phyloP scores from a whole-genome alignment of 331 rosid genomes.

The Malus hybrid region DNA sequence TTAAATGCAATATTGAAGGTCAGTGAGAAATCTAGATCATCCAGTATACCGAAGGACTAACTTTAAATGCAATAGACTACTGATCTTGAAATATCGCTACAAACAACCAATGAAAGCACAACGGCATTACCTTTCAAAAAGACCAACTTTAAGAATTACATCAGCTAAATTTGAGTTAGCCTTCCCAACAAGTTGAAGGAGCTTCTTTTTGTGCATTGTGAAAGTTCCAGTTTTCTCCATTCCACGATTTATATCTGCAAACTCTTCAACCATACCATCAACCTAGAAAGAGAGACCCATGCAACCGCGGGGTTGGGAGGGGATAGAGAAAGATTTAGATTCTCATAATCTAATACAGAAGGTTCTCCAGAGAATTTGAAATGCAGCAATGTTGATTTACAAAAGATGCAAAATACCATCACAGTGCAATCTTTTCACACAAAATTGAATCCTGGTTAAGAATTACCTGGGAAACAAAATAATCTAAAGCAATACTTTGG shows the following conservation, averaged over 20 bases:
- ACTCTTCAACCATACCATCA: slow-evolving; percentile 90
- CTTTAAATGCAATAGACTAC: neutral
- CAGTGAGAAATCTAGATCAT: neutral
- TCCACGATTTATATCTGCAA: slow-evolving; percentile 85
- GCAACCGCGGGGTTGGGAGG: neutral
- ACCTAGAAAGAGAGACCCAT: slow-evolving; percentile 38
- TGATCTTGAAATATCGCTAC: neutral
- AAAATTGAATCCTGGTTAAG: neutral
- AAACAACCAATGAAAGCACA: neutral
- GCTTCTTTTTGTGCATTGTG: slow-evolving; percentile 95
- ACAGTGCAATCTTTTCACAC: too few relatives aligned
- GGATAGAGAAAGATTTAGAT: neutral
- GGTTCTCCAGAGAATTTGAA: neutral
- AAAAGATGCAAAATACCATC: neutral
- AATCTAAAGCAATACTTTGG: slow-evolving; percentile 97
- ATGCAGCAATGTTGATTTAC: neutral
- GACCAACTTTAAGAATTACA: slow-evolving; percentile 95
- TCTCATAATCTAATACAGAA: neutral
- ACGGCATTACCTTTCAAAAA: slow-evolving; percentile 71
- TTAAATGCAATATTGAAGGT: neutral
- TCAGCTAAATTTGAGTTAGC: slow-evolving; percentile 96
- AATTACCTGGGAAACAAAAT: slow-evolving; percentile 94
- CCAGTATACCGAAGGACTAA: neutral
- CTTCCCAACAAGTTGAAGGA: slow-evolving; percentile 94
- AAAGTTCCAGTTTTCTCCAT: slow-evolving; percentile 98